Conservation (phyloP, 106 monocot species). For the Dendrobium huoshanense region DNA sequence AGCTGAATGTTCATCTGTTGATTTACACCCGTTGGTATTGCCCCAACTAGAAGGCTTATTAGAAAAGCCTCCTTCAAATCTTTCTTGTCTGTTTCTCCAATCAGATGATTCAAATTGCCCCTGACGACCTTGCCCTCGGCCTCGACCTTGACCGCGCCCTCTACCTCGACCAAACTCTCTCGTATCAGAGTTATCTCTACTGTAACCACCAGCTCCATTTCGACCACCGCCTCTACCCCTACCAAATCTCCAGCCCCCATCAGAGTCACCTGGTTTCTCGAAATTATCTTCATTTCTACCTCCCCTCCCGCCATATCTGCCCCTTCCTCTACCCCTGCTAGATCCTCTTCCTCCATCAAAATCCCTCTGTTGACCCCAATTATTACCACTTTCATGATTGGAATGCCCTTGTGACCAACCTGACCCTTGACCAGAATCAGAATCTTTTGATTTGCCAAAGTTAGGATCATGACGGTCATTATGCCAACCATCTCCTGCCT, state of each 20-base stretch:
- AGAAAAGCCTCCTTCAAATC: neutral
- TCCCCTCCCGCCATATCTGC: conserved; percentile 9
- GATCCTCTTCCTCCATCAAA: conserved; percentile 6
- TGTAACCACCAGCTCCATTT: neutral
- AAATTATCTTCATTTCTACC: conserved; percentile 7
- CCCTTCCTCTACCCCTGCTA: conserved; percentile 10
- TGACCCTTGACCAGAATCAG: conserved; percentile 10
- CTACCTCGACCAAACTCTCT: conserved; percentile 6
- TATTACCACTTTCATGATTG: conserved; percentile 4
- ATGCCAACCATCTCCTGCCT: neutral
- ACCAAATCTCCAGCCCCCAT: conserved; percentile 4
- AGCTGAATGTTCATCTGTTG: neutral
- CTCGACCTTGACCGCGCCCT: conserved; percentile 1
- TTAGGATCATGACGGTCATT: neutral
- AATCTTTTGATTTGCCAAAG: neutral
- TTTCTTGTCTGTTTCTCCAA: neutral
- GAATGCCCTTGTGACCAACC: conserved; percentile 5
- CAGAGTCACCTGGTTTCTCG: conserved; percentile 1
- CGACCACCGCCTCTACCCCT: conserved; percentile 7
- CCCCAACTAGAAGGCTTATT: conserved; percentile 4
- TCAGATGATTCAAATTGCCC: conserved; percentile 1
- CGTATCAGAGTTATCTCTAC: neutral
- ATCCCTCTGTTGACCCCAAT: conserved; percentile 6
- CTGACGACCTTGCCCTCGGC: neutral
- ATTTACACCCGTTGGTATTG: neutral